phyloP scores from a whole-genome alignment of 495 filamentous ascomycete genomes.

The Talaromyces liani region DNA sequence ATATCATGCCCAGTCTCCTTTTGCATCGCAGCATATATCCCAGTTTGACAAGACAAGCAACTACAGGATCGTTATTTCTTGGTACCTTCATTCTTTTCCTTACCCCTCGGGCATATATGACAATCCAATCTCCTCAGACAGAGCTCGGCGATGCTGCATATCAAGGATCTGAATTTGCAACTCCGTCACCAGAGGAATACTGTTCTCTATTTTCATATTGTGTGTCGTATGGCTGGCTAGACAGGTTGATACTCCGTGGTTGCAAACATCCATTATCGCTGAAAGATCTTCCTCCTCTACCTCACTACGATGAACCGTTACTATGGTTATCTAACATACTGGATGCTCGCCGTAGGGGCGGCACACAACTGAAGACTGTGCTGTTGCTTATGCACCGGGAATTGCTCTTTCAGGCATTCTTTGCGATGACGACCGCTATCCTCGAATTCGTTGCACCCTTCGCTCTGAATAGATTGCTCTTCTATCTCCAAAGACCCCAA shows the following conservation, averaged over 20 bases:
- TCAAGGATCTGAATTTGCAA: not conserved
- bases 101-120: not conserved
- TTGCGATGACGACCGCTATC: slow-evolving; percentile 17
- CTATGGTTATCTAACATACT: slow-evolving; percentile 31
- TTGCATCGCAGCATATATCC: not conserved
- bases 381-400: not conserved
- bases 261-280: slow-evolving; percentile 31
- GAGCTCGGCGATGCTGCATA: not conserved
- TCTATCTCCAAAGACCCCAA: slow-evolving; percentile 21
- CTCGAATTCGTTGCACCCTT: slow-evolving; percentile 36
- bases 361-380: slow-evolving; percentile 30
- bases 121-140: not conserved
- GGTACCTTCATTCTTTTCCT: not conserved
- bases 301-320: slow-evolving; percentile 41
- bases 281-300: slow-evolving; percentile 35
- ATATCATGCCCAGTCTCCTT: not conserved
- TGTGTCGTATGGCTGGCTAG: slow-evolving; percentile 40
- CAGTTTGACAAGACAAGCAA: not conserved
- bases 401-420: not conserved
- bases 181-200: slow-evolving; percentile 34
- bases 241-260: slow-evolving; percentile 35
- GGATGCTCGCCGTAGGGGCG: slow-evolving; percentile 26
- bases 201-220: slow-evolving; percentile 40
- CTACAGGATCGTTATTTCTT: not conserved
- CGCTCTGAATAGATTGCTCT: slow-evolving; percentile 35